phyloP scores from a whole-genome alignment of 2,329 filamentous ascomycete species.

The Raffaelea deltoideospora region DNA sequence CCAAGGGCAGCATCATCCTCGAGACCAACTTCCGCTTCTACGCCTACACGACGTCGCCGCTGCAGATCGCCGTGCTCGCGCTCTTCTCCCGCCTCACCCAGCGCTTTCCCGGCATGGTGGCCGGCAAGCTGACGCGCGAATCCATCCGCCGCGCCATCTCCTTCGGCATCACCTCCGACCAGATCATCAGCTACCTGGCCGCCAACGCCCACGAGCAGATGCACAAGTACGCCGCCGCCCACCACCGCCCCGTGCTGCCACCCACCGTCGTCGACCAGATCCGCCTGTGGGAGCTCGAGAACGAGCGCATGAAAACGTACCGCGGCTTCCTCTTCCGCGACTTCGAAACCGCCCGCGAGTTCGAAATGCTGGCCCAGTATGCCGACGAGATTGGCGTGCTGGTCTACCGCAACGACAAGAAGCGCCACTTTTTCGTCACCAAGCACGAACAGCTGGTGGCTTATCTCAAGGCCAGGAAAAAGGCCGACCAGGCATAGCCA shows the following conservation, averaged over 20 bases:
- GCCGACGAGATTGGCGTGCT: slow-evolving; percentile 84
- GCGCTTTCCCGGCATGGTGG: slow-evolving; percentile 88
- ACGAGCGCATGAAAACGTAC: slow-evolving; percentile 79
- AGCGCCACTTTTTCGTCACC: slow-evolving; percentile 80
- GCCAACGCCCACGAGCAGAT: slow-evolving; percentile 93
- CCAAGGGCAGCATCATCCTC: slow-evolving; percentile 77
- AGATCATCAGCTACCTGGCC: slow-evolving; percentile 86
- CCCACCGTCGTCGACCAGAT: slow-evolving; percentile 97
- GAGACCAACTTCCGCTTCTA: slow-evolving; percentile 98
- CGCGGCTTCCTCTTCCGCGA: slow-evolving; percentile 81
- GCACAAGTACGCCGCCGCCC: slow-evolving; percentile 45
- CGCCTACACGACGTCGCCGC: slow-evolving; percentile 84
- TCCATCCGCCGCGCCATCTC: slow-evolving; percentile 78
- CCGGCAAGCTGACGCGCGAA: slow-evolving; percentile 75
- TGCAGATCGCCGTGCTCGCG: slow-evolving; percentile 86
- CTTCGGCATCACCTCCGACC: slow-evolving; percentile 83
- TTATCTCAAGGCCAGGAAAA: slow-evolving; percentile 56
- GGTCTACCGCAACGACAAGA: slow-evolving; percentile 68
- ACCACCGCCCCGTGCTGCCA: slow-evolving; percentile 61
- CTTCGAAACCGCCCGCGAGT: slow-evolving; percentile 58
- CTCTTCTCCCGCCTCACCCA: slow-evolving; percentile 80
- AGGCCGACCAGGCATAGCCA: slow-evolving; percentile 23
- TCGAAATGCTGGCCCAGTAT: slow-evolving; percentile 56
- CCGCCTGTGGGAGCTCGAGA: slow-evolving; percentile 91
- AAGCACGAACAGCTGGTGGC: slow-evolving; percentile 77